Evolutionary conservation across 345 rosid species (phyloP).

Genomic region (Toxicodendron radicans): DNA sequence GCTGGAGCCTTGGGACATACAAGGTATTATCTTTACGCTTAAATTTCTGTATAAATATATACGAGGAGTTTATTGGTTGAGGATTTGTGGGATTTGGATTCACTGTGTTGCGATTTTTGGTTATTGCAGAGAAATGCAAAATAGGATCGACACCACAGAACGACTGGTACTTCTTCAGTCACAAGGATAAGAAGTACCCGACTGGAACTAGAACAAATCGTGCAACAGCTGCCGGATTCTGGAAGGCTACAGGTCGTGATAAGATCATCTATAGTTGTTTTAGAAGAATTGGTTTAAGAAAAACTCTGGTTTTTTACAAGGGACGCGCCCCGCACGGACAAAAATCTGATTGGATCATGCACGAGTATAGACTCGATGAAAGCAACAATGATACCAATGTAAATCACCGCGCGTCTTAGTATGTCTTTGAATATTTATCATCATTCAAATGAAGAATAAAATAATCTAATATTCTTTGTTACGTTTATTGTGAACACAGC

Average conservation of each 20-base stretch:
- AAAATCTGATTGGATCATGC: conserved; percentile 99
- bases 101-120: not conserved
- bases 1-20: conserved; percentile 99
- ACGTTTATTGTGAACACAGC: conserved; percentile 18
- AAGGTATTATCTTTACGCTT: conserved; percentile 44
- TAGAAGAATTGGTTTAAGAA: conserved; percentile 78
- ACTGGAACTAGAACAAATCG: conserved; percentile 95
- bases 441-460: not conserved
- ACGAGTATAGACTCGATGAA: conserved; percentile 94
- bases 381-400: conserved; percentile 39
- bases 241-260: conserved; percentile 99
- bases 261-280: conserved; percentile 80
- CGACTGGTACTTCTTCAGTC: conserved; percentile 99
- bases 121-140: conserved; percentile 70
- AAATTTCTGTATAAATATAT: no score
- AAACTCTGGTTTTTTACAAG: conserved; percentile 88
- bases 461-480: not conserved
- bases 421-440: not conserved
- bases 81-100: not conserved
- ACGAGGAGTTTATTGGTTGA: no score
- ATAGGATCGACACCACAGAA: conserved; percentile 93
- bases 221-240: conserved; percentile 90
- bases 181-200: conserved; percentile 96
- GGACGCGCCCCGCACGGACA: conserved; percentile 98
- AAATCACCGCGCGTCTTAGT: conserved; percentile 22